Conservation (phyloP, 345 rosid species). For the Dipteronia sinensis region DNA sequence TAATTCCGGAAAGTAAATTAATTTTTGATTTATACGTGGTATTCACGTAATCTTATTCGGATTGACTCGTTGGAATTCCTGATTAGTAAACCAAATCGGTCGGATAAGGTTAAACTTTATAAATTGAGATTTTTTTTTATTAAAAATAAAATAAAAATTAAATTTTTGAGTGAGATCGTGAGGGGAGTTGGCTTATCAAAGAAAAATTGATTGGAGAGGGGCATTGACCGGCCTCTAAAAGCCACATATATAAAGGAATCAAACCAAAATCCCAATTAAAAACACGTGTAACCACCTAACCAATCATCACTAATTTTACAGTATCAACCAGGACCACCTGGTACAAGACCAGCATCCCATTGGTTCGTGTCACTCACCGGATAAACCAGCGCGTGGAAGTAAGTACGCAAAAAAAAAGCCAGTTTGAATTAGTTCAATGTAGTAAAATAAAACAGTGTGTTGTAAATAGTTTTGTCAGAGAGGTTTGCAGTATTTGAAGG, state of each 20-base stretch:
- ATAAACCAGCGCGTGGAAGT: not conserved
- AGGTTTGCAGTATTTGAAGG: slow-evolving; percentile 42
- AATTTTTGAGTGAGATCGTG: not conserved
- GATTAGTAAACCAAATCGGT: rapidly evolving
- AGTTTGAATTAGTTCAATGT: not conserved
- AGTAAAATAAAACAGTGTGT: not conserved
- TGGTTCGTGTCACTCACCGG: not conserved
- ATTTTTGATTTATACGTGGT: too few species aligned
- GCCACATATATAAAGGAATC: not conserved
- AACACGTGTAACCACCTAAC: slow-evolving; percentile 6
- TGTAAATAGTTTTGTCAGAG: slow-evolving; percentile 27
- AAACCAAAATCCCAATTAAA: slow-evolving; percentile 8
- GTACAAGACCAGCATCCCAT: not conserved
- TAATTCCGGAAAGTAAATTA: too few species aligned
- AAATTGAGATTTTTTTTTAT: too few species aligned
- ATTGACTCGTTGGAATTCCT: too few species aligned
- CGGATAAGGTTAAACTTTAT: too few species aligned
- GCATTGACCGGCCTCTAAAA: slow-evolving; percentile 19
- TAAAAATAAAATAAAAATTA: too few species aligned
- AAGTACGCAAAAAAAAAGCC: not conserved
- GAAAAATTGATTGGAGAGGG: slow-evolving; percentile 14
- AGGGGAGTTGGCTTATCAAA: not conserved
- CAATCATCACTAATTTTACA: not conserved
- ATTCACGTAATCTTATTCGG: too few species aligned
- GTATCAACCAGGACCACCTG: not conserved